phyloP scores from a whole-genome alignment of 2,329 filamentous ascomycete genomes.

The Fusarium penzigii region DNA sequence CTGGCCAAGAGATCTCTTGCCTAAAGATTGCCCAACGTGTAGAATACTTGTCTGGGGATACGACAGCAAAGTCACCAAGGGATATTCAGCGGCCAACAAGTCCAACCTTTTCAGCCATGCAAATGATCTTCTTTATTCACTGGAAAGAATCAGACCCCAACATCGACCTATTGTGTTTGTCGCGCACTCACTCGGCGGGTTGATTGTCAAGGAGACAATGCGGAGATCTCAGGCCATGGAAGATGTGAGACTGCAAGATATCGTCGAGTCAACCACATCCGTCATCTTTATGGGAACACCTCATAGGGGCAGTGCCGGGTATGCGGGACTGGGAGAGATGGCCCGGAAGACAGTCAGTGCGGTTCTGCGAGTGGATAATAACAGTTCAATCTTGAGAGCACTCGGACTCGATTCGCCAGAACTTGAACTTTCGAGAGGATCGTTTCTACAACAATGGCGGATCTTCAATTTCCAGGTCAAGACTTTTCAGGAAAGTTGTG shows the following conservation, averaged over 20 bases:
- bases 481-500: slow-evolving; percentile 17
- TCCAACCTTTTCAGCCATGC: slow-evolving; percentile 11
- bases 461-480: slow-evolving; percentile 15
- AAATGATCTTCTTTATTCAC: slow-evolving; percentile 11
- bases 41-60: slow-evolving; percentile 4
- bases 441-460: slow-evolving; percentile 10
- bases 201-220: slow-evolving; percentile 15
- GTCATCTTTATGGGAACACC: slow-evolving; percentile 39
- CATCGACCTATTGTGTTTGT: slow-evolving; percentile 9
- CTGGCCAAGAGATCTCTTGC: too few species aligned
- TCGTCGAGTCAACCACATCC: slow-evolving; percentile 25
- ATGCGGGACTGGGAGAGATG: slow-evolving; percentile 11
- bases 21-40: too few species aligned
- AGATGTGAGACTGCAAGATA: slow-evolving; percentile 12
- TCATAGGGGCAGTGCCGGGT: slow-evolving; percentile 30
- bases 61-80: slow-evolving; percentile 16
- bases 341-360: slow-evolving; percentile 19
- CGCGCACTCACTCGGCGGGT: slow-evolving; percentile 9
- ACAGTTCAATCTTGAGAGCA: not conserved
- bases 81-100: not conserved
- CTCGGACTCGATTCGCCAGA: slow-evolving; percentile 13
- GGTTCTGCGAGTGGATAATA: slow-evolving; percentile 9
- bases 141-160: not conserved
- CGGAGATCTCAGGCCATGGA: not conserved
- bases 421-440: slow-evolving; percentile 10